Percentiles rank a stretch among this genome's conserved stretches.
phyloP scores from a whole-genome alignment of 768 basidiomycete species.

The Pulveroboletus sp. region DNA sequence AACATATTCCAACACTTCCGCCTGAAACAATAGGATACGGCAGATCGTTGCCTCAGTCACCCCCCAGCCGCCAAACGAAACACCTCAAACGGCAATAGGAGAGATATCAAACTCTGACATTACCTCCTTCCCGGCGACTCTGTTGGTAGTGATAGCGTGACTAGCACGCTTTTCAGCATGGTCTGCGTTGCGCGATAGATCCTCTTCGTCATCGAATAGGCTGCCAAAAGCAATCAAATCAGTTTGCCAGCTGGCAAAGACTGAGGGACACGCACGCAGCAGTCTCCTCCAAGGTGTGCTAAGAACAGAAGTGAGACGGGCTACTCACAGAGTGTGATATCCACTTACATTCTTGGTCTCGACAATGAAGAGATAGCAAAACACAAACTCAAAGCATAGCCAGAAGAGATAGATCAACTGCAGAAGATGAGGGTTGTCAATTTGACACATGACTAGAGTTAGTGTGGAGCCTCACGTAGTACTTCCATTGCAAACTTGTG shows the following conservation, averaged over 20 bases:
- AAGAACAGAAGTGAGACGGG: neutral
- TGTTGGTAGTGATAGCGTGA: neutral
- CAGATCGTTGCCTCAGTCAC: neutral
- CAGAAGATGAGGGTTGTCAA: neutral
- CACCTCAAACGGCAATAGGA: neutral
- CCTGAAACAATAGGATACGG: neutral
- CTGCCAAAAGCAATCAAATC: neutral
- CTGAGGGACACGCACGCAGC: slow-evolving; percentile 10
- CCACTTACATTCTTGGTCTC: slow-evolving; percentile 35
- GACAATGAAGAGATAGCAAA: slow-evolving; percentile 34
- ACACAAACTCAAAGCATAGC: slow-evolving; percentile 37
- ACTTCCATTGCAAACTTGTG: slow-evolving; percentile 40
- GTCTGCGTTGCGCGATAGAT: neutral
- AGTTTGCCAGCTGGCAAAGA: neutral
- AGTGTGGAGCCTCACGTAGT: slow-evolving; percentile 32
- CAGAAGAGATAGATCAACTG: slow-evolving; percentile 35
- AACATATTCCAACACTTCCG: too few relatives aligned
- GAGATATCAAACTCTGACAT: neutral
- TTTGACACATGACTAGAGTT: neutral
- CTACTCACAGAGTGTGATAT: neutral
- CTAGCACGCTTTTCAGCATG: neutral
- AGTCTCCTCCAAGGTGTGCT: slow-evolving; percentile 19
- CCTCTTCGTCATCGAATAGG: slow-evolving; percentile 11
- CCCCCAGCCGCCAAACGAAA: too few relatives aligned
- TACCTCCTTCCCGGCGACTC: neutral